phyloP scores from a whole-genome alignment of 169 alveolate species.

The Amoebophrya sp. region DNA sequence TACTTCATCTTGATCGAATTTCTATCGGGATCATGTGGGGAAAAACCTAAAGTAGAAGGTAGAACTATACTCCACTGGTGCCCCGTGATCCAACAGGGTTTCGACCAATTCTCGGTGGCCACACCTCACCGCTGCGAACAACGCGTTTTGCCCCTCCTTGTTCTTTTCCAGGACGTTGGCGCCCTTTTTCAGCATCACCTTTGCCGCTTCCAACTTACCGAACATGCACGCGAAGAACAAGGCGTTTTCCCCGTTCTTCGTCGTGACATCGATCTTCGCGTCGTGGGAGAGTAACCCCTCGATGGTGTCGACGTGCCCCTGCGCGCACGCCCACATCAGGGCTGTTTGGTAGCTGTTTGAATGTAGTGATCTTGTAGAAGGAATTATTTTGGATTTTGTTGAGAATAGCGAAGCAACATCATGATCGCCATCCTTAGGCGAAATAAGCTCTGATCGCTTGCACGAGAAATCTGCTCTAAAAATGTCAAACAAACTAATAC shows the following conservation, averaged over 20 bases:
- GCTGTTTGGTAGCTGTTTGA: slow-evolving; percentile 27
- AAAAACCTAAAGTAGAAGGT: too few relatives aligned
- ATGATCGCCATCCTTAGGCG: too few relatives aligned
- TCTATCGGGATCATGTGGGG: too few relatives aligned
- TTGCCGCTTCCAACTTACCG: background rate
- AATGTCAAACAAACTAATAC: background rate
- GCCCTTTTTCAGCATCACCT: background rate
- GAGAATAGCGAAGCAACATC: too few relatives aligned
- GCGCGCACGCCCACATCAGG: slow-evolving; percentile 33
- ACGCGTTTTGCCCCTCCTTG: slow-evolving; percentile 31
- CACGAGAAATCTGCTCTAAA: too few relatives aligned
- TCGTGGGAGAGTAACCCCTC: slow-evolving; percentile 26
- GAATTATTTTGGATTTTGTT: too few relatives aligned
- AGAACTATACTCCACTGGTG: background rate
- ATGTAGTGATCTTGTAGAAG: too few relatives aligned
- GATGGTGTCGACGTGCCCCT: background rate
- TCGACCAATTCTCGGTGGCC: background rate
- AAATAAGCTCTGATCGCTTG: too few relatives aligned
- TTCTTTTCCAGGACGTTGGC: slow-evolving; percentile 21
- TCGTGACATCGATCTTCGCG: slow-evolving; percentile 32
- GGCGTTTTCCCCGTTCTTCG: slow-evolving; percentile 22
- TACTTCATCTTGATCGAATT: too few relatives aligned
- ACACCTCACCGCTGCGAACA: slow-evolving; percentile 12
- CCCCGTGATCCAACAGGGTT: background rate
- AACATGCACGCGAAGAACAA: slow-evolving; percentile 21